phyloP scores from a whole-genome alignment of 352 stramenopile species.

The Pythium rishiriense region DNA sequence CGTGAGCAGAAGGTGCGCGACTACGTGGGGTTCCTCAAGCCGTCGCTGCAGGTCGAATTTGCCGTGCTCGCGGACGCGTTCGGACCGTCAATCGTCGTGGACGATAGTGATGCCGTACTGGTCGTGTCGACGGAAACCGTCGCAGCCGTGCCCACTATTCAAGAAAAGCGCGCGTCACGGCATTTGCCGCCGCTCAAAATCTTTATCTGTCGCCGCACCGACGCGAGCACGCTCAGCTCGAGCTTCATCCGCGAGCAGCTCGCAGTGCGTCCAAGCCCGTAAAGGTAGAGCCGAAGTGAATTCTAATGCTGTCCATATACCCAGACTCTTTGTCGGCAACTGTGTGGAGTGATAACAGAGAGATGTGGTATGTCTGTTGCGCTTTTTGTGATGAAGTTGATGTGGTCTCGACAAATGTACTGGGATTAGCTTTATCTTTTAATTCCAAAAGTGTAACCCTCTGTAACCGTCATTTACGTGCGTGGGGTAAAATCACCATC shows the following conservation, averaged over 20 bases:
- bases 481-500: no score
- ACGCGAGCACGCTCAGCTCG: slow-evolving; percentile 83
- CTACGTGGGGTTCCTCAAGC: slow-evolving; percentile 72
- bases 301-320: no score
- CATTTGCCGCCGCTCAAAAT: slow-evolving; percentile 63
- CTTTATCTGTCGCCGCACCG: slow-evolving; percentile 80
- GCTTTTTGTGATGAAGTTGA: no score
- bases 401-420: no score
- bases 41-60: slow-evolving; percentile 60
- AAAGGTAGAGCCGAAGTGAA: no score
- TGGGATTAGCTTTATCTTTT: no score
- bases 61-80: slow-evolving; percentile 85
- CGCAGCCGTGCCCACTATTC: slow-evolving; percentile 8
- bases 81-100: slow-evolving; percentile 75
- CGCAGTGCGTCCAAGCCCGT: slow-evolving; percentile 18
- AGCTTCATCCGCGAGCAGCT: slow-evolving; percentile 79
- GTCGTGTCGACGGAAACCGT: slow-evolving; percentile 60
- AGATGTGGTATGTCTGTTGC: no score
- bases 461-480: no score
- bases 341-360: no score
- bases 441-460: no score
- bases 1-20: slow-evolving; percentile 55
- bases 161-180: slow-evolving; percentile 20
- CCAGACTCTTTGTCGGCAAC: no score
- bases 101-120: slow-evolving; percentile 60